phyloP scores from a whole-genome alignment of 2,329 filamentous ascomycete genomes.

The Fusarium mundagurra region DNA sequence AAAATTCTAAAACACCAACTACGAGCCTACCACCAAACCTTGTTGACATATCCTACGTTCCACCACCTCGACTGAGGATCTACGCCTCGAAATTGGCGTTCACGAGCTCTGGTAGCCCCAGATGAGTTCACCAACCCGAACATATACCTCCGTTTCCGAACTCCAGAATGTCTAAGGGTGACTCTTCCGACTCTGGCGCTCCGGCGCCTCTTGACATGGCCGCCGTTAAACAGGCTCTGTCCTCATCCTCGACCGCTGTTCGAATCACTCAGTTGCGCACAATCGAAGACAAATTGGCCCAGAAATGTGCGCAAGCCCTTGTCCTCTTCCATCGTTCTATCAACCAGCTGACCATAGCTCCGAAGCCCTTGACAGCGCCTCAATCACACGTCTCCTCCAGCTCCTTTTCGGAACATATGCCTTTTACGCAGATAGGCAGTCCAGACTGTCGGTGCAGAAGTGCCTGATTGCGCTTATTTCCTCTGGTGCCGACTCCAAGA shows the following conservation, averaged over 20 bases:
- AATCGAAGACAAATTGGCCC: constrained; percentile 66
- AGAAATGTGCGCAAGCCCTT: constrained; percentile 58
- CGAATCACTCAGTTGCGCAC: constrained; percentile 64
- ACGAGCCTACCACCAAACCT: constrained; percentile 11
- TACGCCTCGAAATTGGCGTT: constrained; percentile 25
- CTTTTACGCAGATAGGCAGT: constrained; percentile 85
- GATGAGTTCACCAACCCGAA: constrained; percentile 45
- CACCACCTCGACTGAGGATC: constrained; percentile 14
- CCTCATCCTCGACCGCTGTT: constrained; percentile 69
- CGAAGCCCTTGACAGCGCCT: constrained; percentile 58
- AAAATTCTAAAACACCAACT: constrained; percentile 32
- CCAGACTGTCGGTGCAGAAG: constrained; percentile 82
- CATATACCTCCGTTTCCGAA: constrained; percentile 32
- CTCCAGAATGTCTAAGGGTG: constrained; percentile 50
- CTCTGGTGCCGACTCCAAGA: constrained; percentile 61
- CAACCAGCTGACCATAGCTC: constrained; percentile 30
- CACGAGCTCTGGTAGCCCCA: constrained; percentile 46
- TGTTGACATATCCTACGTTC: not conserved
- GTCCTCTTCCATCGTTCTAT: constrained; percentile 2
- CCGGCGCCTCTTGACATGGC: constrained; percentile 59
- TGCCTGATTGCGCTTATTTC: constrained; percentile 77
- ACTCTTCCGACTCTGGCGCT: constrained; percentile 55
- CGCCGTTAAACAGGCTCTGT: constrained; percentile 60
- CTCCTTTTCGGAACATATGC: constrained; percentile 88
- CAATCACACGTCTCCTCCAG: constrained; percentile 68